Evolutionary conservation across 768 basidiomycete species (phyloP), one percentile per base, ranked within the genome.

Genomic region (Pholiota microspora): DNA sequence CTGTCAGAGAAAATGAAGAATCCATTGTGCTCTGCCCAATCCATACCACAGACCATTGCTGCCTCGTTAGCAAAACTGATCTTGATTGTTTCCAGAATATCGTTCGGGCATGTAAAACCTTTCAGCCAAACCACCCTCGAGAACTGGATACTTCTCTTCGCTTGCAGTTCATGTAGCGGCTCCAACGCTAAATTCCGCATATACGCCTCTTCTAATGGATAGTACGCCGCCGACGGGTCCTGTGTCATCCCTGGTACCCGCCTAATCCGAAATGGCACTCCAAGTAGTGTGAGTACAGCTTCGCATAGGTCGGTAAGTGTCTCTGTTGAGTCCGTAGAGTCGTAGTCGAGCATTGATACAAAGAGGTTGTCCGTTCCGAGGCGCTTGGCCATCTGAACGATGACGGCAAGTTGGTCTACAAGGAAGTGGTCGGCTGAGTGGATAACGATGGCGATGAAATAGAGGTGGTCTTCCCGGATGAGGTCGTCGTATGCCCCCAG

Each of bases 31-130:
- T 99, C 95, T 9, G 94, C 96, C 97, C 97, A 99, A 66, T 99
- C 97, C 96, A 98, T 98, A n/a, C 95, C 96, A 66, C 97, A 98
- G 1, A 98, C 94, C 92, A 99, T 93, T 0, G 94, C 92, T 2
- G 97, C 97, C 60, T 94, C 84, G 66, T 98, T 99, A 28, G 82
- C 81, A 60, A 89, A 79, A 67, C 89, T 92, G 57, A 98, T 88
- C 59, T 94, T 86, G 67, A 98, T 85, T 21, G 91, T 96, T 72
- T 99, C 97, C 49, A 99, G 76, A 45, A 99, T 94, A 68, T 99
- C 97, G 64, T 94, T 96, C 2, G 97, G 97, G 67, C 97, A 99
- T 0, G 97, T 98, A 69, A 99, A 99, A 0, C 97, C 97, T 66
- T 98, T 99, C 57, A 98, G 78, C 97, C 97, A 99, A 42, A 99